Base-by-base conservation (phyloP, 352 stramenopile species). In the Lagenidium sp. region DNA sequence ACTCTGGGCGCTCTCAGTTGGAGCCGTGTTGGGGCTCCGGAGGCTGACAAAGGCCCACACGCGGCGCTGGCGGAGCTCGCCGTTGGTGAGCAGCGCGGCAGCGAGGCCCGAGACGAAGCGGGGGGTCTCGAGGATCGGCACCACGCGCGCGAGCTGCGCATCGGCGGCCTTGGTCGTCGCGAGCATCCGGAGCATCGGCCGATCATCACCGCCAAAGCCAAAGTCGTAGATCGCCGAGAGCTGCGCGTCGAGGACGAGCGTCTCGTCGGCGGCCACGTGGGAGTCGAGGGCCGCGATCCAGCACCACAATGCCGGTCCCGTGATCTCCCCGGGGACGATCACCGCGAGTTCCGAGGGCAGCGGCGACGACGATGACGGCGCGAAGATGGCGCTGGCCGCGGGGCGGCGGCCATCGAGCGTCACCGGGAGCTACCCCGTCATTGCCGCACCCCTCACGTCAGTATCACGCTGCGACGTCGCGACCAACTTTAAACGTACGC, bases 231-330 rank as follows among this genome's bases (percentile, higher is more conserved):
- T 65, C 4, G 64, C 62, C 12, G 66, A 57, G 22, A 82, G 24
- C 48, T 83, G 68, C 43, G 74, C 65, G 50, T 83, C 68, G 16
- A 87, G 53, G 41, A 71, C 77, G 54, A 87, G 43, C 2, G 68
- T 59, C 18, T 84, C 63, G 2, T 63, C 7, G 2, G 71, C 61
- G 24, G 61, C 35, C 6, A 87, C 44, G 44, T 73, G 66, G 40
- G 47, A 20, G 26, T 51, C 47, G 22, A 87, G 42, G 26, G 55
- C 60, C 22, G 67, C 43, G 34, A 66, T 49, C 75, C 75, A 87
- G 28, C 36, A 28, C 75, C 71, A 87, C 29, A 65, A 65, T 5
- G 61, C 58, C 26, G 51, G 44, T 20, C 54, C 45, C 2, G 71
- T 60, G 18, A 87, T 52, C 44, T 69, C 44, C n/a, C 65, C 55